These are phyloP conservation scores for Botryotinia narcissicola DNA, from an alignment of 2,329 filamentous ascomycete species.

Conservation along the genomic window DNA sequence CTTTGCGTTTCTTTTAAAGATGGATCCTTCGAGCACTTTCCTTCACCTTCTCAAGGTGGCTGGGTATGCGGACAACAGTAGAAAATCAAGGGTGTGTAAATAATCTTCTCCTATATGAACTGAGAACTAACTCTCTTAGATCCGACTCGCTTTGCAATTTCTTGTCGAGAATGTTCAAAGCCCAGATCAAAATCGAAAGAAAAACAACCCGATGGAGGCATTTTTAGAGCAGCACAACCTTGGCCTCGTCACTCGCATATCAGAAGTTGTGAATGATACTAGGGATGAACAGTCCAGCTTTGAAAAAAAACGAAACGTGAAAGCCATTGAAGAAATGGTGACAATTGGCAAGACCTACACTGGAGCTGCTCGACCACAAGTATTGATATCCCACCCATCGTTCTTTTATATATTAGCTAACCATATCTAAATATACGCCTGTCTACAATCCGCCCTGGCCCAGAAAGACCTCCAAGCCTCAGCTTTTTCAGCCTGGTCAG, in stretches of 20 bases:
- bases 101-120: background rate
- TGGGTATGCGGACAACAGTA: slow-evolving; percentile 62
- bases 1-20: slow-evolving; percentile 63
- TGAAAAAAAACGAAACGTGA: slow-evolving; percentile 76
- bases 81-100: slow-evolving; percentile 55
- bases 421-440: slow-evolving; percentile 73
- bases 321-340: slow-evolving; percentile 86
- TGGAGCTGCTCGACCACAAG: slow-evolving; percentile 80
- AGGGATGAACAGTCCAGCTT: slow-evolving; percentile 52
- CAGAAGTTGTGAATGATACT: slow-evolving; percentile 71
- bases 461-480: slow-evolving; percentile 71
- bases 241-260: slow-evolving; percentile 80
- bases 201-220: slow-evolving; percentile 60
- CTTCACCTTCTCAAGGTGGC: slow-evolving; percentile 80
- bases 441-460: slow-evolving; percentile 78
- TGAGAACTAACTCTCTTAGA: slow-evolving; percentile 27
- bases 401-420: background rate
- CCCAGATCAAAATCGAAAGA: slow-evolving; percentile 38
- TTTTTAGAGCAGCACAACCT: slow-evolving; percentile 84
- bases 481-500: slow-evolving; percentile 81
- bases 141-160: slow-evolving; percentile 39
- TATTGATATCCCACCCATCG: slow-evolving; percentile 52
- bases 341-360: slow-evolving; percentile 70
- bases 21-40: slow-evolving; percentile 72
- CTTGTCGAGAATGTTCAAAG: slow-evolving; percentile 41